Percentiles rank a stretch among this genome's conserved stretches.
These are phyloP conservation scores for Mercurialis annua DNA, from an alignment of 345 rosid species.

Conservation along the genomic window DNA sequence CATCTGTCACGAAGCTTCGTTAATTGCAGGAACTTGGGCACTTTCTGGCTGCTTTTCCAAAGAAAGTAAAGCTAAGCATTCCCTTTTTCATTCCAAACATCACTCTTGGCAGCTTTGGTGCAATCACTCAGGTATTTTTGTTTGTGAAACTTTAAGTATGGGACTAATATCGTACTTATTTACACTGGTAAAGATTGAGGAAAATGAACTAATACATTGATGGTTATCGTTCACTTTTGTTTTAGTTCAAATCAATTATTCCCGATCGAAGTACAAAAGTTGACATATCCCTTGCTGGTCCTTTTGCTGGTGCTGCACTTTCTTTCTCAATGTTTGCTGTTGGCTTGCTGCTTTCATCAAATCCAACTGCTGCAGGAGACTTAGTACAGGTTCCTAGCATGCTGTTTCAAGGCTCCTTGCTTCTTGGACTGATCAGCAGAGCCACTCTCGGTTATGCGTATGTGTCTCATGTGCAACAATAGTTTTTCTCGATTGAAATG, in stretches of 20 bases:
- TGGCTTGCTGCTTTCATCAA: slow-evolving; percentile 82
- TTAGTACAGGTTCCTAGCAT: slow-evolving; percentile 88
- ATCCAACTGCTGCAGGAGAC: slow-evolving; percentile 68
- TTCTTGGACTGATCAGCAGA: slow-evolving; percentile 93
- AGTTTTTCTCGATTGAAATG: slow-evolving; percentile 17
- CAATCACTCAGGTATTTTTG: slow-evolving; percentile 77
- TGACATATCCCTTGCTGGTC: slow-evolving; percentile 87
- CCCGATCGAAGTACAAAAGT: slow-evolving; percentile 90
- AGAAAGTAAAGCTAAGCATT: slow-evolving; percentile 87
- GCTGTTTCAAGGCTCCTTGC: slow-evolving; percentile 92
- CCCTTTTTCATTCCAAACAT: slow-evolving; percentile 93
- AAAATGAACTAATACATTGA: background rate
- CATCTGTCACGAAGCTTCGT: slow-evolving; percentile 18
- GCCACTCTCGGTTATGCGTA: slow-evolving; percentile 84
- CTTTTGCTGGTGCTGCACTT: slow-evolving; percentile 85
- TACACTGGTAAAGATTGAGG: slow-evolving; percentile 8
- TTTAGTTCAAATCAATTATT: slow-evolving; percentile 86
- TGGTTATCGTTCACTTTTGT: background rate
- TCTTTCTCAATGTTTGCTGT: slow-evolving; percentile 84
- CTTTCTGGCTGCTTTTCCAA: slow-evolving; percentile 83
- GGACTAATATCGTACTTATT: background rate
- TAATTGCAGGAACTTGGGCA: slow-evolving; percentile 82
- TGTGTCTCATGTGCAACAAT: slow-evolving; percentile 35
- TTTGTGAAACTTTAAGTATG: background rate
- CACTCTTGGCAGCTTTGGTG: slow-evolving; percentile 97